Percentiles rank a stretch among this genome's conserved stretches.
These are phyloP conservation scores for Kwoniella mangroviensis DNA, from an alignment of 768 basidiomycete genomes.

Conservation along the genomic window DNA sequence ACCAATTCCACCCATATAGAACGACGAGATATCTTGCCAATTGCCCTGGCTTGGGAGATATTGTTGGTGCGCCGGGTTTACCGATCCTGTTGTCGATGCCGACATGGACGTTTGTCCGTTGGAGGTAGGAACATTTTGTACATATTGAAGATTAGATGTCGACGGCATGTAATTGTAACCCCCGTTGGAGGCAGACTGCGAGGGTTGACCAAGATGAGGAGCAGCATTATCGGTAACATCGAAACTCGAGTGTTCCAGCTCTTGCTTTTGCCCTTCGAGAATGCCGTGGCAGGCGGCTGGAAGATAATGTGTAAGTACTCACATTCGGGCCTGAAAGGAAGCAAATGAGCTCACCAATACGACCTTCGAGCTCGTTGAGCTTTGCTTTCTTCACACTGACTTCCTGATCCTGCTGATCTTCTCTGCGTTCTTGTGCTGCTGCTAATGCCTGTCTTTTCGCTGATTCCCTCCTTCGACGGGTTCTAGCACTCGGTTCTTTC, in stretches of 20 bases:
- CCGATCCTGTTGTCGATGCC: neutral
- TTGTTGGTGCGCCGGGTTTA: neutral
- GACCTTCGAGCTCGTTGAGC: conserved; percentile 30
- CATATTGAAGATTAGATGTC: neutral
- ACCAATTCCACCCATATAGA: neutral
- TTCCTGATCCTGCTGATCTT: conserved; percentile 12
- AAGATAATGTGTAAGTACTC: neutral
- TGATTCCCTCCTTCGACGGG: conserved; percentile 24
- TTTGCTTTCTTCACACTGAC: conserved; percentile 32
- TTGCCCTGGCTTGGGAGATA: neutral
- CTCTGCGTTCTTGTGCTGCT: neutral
- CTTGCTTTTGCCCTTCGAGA: conserved; percentile 20
- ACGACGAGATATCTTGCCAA: neutral
- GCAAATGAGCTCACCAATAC: conserved; percentile 26
- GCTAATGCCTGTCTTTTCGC: conserved; percentile 16
- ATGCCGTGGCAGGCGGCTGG: conserved; percentile 24
- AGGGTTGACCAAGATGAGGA: neutral
- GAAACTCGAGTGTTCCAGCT: neutral
- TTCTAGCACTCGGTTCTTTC: conserved; percentile 29
- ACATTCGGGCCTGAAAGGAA: neutral
- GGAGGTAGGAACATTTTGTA: neutral
- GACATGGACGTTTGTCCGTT: neutral
- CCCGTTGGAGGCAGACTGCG: neutral
- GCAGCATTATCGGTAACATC: neutral
- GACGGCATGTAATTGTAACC: neutral